Base-by-base conservation (phyloP, 1,139 yeast genomes). In the Yamadazyma dendronema region DNA sequence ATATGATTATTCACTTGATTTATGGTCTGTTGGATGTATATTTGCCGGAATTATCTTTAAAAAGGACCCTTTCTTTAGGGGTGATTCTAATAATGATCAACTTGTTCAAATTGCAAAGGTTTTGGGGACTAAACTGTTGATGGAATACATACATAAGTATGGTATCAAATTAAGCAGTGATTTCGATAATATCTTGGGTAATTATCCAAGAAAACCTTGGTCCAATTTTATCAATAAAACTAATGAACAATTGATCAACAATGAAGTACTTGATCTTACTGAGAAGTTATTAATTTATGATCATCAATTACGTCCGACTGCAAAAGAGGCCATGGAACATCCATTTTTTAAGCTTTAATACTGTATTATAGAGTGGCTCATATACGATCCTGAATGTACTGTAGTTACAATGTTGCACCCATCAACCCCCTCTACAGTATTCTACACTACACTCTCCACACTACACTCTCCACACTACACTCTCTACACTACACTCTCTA, bases 251-350 rank as follows among this genome's bases (percentile, higher is more conserved):
- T 74, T 88, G 43, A 79, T 86, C 19, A 76, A 81, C 37, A 65
- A 65, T 32, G 92, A 84, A 40, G 83, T 88, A 31, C 69, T 92
- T 46, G 96, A 89, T 59, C 76, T 92, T 50, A 75, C 90, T 45
- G 97, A 90, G 60, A 76, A 81, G 48, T 66, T 94, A 50, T 70
- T 94, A 52, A 77, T 88, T 44, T 94, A 89, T 56, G 98, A 94
- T 58, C 99, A 94, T 58, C 96, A 89, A 58, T 90, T 85, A 57
- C 79, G 99, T 53, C 74, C 90, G 40, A 92, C 98, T 9, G 97
- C 98, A 3, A 76, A 77, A 59, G 97, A 94, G 62, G 97, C 98
- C 16, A 84, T 83, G 79, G 70, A 59, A 17, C 89, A 83, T 63
- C 70, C 74, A 15, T 84, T 75, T 50, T 77, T 77, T 23, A 35